phyloP scores from a whole-genome alignment of 148 eudicot species.

The Rhododendron simsii region DNA sequence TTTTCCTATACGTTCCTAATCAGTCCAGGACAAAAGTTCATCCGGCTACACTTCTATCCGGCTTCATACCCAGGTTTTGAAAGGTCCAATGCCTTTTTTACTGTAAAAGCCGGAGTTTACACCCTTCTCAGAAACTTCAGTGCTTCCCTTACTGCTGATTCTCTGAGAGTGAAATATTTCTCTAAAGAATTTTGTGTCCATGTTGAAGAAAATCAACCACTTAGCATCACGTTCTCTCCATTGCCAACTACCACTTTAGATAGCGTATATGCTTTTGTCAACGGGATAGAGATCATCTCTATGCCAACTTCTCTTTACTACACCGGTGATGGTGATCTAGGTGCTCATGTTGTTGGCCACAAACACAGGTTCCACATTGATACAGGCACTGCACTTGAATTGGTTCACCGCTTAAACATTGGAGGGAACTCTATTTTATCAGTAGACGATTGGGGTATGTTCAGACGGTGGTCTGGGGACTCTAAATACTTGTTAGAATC shows the following conservation, averaged over 20 bases:
- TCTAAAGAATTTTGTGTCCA: constrained; percentile 9
- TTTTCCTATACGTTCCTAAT: constrained; percentile 9
- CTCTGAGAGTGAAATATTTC: neutral
- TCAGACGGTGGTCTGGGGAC: constrained; percentile 26
- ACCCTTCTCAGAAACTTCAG: constrained; percentile 23
- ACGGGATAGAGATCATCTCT: constrained; percentile 28
- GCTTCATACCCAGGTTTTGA: constrained; percentile 10
- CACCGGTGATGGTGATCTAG: neutral
- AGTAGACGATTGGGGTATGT: constrained; percentile 14
- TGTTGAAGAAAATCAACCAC: constrained; percentile 1
- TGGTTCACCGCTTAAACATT: constrained; percentile 25
- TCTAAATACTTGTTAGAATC: neutral
- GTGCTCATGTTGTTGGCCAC: constrained; percentile 22
- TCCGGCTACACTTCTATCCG: constrained; percentile 17
- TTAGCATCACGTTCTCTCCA: constrained; percentile 19
- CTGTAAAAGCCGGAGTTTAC: constrained; percentile 17
- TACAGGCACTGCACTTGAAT: constrained; percentile 26
- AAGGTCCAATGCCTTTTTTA: constrained; percentile 15
- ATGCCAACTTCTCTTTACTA: constrained; percentile 34
- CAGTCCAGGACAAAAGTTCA: constrained; percentile 8
- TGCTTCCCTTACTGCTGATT: constrained; percentile 18
- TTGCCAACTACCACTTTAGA: neutral
- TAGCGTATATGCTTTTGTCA: constrained; percentile 24
- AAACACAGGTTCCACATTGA: constrained; percentile 1
- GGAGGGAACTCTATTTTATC: constrained; percentile 18